phyloP scores from a whole-genome alignment of 495 filamentous ascomycete species.

The Astrothelium macrocarpum region DNA sequence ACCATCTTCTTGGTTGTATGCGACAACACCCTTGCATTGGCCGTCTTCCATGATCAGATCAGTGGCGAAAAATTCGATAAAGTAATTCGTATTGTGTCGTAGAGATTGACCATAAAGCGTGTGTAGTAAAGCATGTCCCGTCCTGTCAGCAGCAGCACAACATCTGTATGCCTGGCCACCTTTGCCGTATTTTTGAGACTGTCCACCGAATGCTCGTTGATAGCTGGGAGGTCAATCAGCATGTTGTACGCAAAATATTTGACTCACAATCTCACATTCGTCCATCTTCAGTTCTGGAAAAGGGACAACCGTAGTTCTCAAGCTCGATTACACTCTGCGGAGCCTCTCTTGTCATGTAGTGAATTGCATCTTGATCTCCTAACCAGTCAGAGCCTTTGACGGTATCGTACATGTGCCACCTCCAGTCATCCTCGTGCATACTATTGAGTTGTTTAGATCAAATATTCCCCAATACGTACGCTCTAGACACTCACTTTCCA shows the following conservation, averaged over 20 bases:
- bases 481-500: constrained; percentile 57
- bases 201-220: constrained; percentile 96
- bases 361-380: constrained; percentile 97
- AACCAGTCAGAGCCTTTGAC: constrained; percentile 99
- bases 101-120: constrained; percentile 97
- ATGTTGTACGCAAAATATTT: not conserved
- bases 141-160: constrained; percentile 90
- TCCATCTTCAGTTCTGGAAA: constrained; percentile 93
- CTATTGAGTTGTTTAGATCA: constrained; percentile 13
- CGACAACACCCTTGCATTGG: constrained; percentile 89
- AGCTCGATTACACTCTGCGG: constrained; percentile 86
- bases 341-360: constrained; percentile 98
- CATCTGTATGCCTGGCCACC: constrained; percentile 96
- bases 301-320: constrained; percentile 96
- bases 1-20: constrained; percentile 98
- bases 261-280: constrained; percentile 51
- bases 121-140: constrained; percentile 93
- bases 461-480: not conserved
- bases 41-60: constrained; percentile 96
- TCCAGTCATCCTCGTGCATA: constrained; percentile 90
- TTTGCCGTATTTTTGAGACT: constrained; percentile 88
- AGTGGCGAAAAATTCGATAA: constrained; percentile 97
- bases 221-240: constrained; percentile 43
- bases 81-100: constrained; percentile 95
- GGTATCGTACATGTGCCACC: constrained; percentile 99